Evolutionary conservation across 1,139 yeast genomes (phyloP), one percentile per base, ranked within the genome.

Genomic region (Debaryomyces nepalensis): DNA sequence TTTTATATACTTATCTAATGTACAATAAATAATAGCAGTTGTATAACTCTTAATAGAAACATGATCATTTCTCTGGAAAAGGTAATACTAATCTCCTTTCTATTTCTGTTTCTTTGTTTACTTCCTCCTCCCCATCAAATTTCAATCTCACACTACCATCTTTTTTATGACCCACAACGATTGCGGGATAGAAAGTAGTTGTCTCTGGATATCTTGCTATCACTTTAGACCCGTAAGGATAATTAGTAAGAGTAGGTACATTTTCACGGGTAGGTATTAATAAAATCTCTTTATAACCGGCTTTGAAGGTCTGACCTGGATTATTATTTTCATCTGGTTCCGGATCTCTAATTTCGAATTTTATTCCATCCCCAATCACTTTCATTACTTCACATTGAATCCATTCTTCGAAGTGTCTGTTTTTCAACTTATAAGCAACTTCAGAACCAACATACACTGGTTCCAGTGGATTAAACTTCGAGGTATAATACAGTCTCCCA

Each of bases 51-150:
- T n/a, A n/a, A n/a, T n/a, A n/a, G n/a, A n/a, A n/a, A n/a, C n/a
- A n/a, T n/a, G 10, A 7, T 40, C 49, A 60, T 51, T 61, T 63
- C 42, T 67, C 75, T 1, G 95, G 93, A 50, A 74, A 81, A 3
- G 96, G 95, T 32, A 91, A 69, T 4, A 91, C 98, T 45, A 87
- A 73, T 44, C 91, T 69, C 50, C 98, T 72, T 45, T 84, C 90
- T 2, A 93, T 98, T 54, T 90, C 97, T 0, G 97, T 93, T 58
- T 91, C 97, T 63, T 93, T 93, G 42, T 88, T 93, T 2, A 84
- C 96, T 57, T 95, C 99, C 57, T 93, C 99, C 62, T 93, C 99
- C 5, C 99, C 99, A 55, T 95, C 99, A 56, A 95, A 95, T 55
- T 82, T 80, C 42, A 95, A 73, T 52, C 88, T 68, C 50, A 96